phyloP scores from a whole-genome alignment of 2,329 filamentous ascomycete species.

The Zasmidium angulare region DNA sequence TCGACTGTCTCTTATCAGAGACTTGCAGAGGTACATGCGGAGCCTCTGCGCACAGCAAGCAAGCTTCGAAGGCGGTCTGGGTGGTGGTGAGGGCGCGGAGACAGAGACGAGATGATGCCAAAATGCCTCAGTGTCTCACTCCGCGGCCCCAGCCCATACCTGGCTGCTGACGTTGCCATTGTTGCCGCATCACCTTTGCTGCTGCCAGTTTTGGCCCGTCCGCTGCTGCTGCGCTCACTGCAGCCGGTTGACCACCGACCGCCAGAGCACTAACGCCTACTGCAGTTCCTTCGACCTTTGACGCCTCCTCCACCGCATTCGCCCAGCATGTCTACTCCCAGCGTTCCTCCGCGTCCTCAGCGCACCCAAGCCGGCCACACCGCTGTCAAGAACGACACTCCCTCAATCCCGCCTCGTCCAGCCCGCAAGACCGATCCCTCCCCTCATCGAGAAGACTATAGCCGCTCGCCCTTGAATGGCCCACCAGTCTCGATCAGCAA shows the following conservation, averaged over 20 bases:
- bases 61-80: conserved; percentile 3
- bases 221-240: neutral
- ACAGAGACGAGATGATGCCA: neutral
- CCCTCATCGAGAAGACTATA: conserved; percentile 74
- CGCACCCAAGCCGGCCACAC: conserved; percentile 50
- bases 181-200: neutral
- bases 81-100: neutral
- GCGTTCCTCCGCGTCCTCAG: conserved; percentile 63
- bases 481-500: conserved; percentile 49
- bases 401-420: conserved; percentile 78
- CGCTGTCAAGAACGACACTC: conserved; percentile 54
- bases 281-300: neutral
- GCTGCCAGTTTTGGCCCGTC: neutral
- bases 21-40: conserved; percentile 3
- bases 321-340: conserved; percentile 52
- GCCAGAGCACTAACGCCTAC: conserved; percentile 4
- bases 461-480: conserved; percentile 83
- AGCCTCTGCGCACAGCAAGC: neutral
- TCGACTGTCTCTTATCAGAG: conserved; percentile 4
- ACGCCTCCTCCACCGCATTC: neutral
- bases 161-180: conserved; percentile 3
- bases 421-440: conserved; percentile 74
- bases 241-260: conserved; percentile 1
- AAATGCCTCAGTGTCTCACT: conserved; percentile 9
- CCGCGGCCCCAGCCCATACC: neutral